Conservation (phyloP, 2,329 filamentous ascomycete species). For the Alternaria brassicicola region DNA sequence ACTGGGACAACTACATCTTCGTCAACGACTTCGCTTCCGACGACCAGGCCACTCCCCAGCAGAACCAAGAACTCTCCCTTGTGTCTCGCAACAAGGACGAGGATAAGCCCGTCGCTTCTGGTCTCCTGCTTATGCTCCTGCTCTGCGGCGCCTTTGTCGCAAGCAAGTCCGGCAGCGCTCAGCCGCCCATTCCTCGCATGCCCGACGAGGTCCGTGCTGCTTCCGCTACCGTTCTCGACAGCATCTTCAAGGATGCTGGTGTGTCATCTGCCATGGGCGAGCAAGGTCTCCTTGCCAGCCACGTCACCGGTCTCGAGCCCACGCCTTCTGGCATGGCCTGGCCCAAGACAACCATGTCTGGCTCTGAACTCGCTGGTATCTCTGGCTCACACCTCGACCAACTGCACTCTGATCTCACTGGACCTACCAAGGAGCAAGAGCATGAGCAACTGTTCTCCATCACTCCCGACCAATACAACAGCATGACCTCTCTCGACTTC, state of each 20-base stretch:
- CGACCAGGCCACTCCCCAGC: conserved; percentile 45
- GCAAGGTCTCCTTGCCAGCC: conserved; percentile 60
- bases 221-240: conserved; percentile 77
- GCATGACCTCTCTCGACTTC: conserved; percentile 77
- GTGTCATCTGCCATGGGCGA: conserved; percentile 54
- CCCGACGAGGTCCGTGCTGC: conserved; percentile 81
- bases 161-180: conserved; percentile 77
- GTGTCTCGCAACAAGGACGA: conserved; percentile 53
- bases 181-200: conserved; percentile 74
- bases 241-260: conserved; percentile 80
- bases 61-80: conserved; percentile 50
- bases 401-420: conserved; percentile 54
- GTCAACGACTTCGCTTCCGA: conserved; percentile 73
- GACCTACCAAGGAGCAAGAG: conserved; percentile 80
- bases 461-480: conserved; percentile 86
- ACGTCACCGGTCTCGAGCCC: conserved; percentile 49
- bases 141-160: conserved; percentile 95
- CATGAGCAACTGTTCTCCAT: conserved; percentile 88
- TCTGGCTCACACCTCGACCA: conserved; percentile 47
- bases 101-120: conserved; percentile 72
- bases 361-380: conserved; percentile 45
- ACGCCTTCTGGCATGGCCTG: conserved; percentile 46
- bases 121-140: conserved; percentile 91
- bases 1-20: conserved; percentile 84
- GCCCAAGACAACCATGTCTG: conserved; percentile 47